Conservation (phyloP, 768 basidiomycete species). For the Grammothele lineata region DNA sequence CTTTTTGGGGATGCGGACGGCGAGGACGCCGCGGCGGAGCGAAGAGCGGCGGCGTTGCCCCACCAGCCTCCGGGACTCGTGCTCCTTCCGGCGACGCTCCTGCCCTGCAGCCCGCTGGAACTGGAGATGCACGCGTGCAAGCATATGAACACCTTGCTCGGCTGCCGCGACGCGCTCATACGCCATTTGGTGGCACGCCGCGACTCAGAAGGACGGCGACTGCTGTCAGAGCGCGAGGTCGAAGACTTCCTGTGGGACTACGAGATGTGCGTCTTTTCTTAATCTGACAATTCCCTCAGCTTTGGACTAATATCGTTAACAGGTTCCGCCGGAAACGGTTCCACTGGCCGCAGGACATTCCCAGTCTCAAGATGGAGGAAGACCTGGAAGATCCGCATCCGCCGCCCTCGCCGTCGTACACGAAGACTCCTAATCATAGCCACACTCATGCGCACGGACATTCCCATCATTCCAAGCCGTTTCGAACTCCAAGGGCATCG, state of each 20-base stretch:
- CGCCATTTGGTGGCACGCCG: conserved; percentile 40
- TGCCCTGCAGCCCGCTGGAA: conserved; percentile 53
- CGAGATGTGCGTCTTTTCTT: conserved; percentile 38
- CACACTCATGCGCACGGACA: no score
- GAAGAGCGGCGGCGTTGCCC: conserved; percentile 8
- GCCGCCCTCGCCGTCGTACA: background rate
- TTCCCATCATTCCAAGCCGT: no score
- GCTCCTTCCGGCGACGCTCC: conserved; percentile 53
- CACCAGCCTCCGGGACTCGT: conserved; percentile 62
- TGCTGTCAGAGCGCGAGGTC: conserved; percentile 23
- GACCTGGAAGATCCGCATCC: conserved; percentile 3
- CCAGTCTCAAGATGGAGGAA: conserved; percentile 15
- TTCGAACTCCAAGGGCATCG: no score
- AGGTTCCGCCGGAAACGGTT: conserved; percentile 68
- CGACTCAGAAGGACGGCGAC: conserved; percentile 17
- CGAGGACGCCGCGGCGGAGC: no score
- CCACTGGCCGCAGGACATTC: conserved; percentile 56
- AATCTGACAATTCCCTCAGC: conserved; percentile 2
- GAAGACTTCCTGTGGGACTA: conserved; percentile 50
- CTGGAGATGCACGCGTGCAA: conserved; percentile 76
- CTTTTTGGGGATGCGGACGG: conserved; percentile 13
- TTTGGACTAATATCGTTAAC: background rate
- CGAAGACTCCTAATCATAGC: background rate
- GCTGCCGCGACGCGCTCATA: conserved; percentile 53
- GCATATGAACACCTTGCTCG: conserved; percentile 59